Base-by-base conservation (phyloP, 108 stramenopile species). In the Parmales sp. region DNA sequence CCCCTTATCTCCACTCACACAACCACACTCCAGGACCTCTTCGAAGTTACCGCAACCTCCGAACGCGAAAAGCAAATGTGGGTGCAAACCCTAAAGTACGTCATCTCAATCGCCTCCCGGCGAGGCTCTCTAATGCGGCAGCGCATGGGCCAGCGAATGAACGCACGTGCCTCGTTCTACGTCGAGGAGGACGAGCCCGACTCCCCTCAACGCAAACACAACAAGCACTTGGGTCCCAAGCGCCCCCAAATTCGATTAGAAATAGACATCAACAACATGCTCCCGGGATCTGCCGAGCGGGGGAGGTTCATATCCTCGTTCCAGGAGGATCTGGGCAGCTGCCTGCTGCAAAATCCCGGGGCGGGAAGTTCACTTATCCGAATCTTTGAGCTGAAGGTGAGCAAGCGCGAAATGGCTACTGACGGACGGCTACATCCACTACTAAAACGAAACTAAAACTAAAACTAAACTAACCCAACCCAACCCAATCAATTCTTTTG, bases 21-120 rank as follows among this genome's bases (percentile, higher is more conserved):
- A n/a, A n/a, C n/a, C n/a, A n/a, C n/a, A n/a, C n/a, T n/a, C n/a
- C n/a, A n/a, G 54, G 54, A 60, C 54, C 31, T 60, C 54, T 60
- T 60, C 36, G 54, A 60, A 28, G 16, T 60, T 7, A 11, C 13
- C n/a, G 54, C 54, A 5, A 20, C 29, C 31, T 28, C 26, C 26
- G n/a, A 28, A 34, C 29, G 36, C 31, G 54, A 60, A 34, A 60
- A 60, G 54, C 31, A 60, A 11, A 60, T 60, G 54, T 60, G 54
- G 54, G 36, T 60, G 9, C 31, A 60, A 34, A 60, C 54, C 5
- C 54, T 60, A 28, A 60, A 60, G 16, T 60, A 60, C 26, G 54
- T 60, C 28, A 34, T 20, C 1, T 6, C n/a, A 7, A 34, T 60
- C 54, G 54, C 54, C 13, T 34, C 29, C 54, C 3, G 31, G 4